Evolutionary conservation across 441 rosid genomes (phyloP).

Genomic region (Bocquillonia castaneifolia): DNA sequence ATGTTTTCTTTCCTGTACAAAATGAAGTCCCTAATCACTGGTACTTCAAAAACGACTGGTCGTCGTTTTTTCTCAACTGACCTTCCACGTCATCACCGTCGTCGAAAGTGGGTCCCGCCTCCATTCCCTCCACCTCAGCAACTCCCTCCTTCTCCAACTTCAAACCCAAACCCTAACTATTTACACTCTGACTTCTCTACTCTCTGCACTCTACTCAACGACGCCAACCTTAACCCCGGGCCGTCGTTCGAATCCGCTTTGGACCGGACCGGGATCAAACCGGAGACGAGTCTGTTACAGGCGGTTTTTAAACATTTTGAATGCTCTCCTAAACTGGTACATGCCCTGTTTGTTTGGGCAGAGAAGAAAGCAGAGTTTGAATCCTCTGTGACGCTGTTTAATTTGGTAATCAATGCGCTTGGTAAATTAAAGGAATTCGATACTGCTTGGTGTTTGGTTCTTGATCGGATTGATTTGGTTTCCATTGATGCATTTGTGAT

Average conservation of each 20-base stretch:
- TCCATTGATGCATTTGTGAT: constrained; percentile 53
- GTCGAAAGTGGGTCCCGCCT: not conserved
- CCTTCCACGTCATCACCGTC: constrained; percentile 2
- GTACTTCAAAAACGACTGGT: constrained; percentile 5
- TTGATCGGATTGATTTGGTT: constrained; percentile 49
- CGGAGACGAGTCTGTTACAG: constrained; percentile 35
- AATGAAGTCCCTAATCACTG: not conserved
- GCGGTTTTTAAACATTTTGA: constrained; percentile 55
- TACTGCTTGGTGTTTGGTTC: constrained; percentile 64
- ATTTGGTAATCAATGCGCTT: constrained; percentile 45
- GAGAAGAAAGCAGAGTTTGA: constrained; percentile 53
- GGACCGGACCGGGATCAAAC: constrained; percentile 50
- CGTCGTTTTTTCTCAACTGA: not conserved
- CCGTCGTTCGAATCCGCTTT: constrained; percentile 46
- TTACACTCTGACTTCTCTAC: constrained; percentile 41
- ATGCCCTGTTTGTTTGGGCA: constrained; percentile 64
- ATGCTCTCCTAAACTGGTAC: constrained; percentile 64
- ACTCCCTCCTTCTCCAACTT: constrained; percentile 16
- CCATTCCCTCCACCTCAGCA: constrained; percentile 14
- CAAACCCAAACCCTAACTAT: constrained; percentile 22
- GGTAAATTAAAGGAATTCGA: constrained; percentile 67
- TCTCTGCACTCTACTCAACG: constrained; percentile 47
- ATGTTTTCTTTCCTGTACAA: not conserved
- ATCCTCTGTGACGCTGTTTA: constrained; percentile 39
- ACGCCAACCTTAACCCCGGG: constrained; percentile 38